Conservation (phyloP, 2,329 filamentous ascomycete genomes). For the Apiospora rasikravindrae region DNA sequence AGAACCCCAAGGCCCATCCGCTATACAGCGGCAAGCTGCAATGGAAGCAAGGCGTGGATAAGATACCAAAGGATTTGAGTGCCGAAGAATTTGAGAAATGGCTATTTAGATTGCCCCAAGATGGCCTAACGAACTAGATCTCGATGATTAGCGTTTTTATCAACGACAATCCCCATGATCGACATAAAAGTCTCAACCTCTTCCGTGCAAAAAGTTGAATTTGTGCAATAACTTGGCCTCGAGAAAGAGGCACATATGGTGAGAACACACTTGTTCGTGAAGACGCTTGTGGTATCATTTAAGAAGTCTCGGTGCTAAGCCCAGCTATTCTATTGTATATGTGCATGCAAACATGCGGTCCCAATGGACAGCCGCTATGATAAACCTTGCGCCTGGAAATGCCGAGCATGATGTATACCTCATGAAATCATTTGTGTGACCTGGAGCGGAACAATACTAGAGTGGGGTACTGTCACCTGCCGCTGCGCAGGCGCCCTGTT, state of each 20-base stretch:
- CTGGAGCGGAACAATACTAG: background rate
- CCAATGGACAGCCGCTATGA: background rate
- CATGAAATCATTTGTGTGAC: background rate
- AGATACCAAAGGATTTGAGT: constrained; percentile 15
- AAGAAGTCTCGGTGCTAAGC: constrained; percentile 1
- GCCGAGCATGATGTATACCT: background rate
- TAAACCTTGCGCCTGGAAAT: constrained; percentile 12
- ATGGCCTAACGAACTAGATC: background rate
- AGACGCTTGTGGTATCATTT: background rate
- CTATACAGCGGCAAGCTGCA: constrained; percentile 17
- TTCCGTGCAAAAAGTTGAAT: background rate
- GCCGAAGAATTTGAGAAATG: constrained; percentile 18
- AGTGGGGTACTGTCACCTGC: constrained; percentile 11
- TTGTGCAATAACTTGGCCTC: background rate
- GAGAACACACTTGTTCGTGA: background rate
- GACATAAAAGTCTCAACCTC: background rate
- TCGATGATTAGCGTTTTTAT: background rate
- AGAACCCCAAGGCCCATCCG: constrained; percentile 14
- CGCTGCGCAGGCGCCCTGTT: constrained; percentile 19
- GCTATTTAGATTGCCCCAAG: constrained; percentile 15
- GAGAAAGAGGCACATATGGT: background rate
- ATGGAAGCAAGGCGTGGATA: constrained; percentile 21
- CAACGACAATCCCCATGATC: background rate
- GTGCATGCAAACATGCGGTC: background rate
- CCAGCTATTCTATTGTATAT: background rate